Evolutionary conservation across 352 stramenopile species (phyloP), one percentile per base, ranked within the genome.

Genomic region (Pythium rishiriense): DNA sequence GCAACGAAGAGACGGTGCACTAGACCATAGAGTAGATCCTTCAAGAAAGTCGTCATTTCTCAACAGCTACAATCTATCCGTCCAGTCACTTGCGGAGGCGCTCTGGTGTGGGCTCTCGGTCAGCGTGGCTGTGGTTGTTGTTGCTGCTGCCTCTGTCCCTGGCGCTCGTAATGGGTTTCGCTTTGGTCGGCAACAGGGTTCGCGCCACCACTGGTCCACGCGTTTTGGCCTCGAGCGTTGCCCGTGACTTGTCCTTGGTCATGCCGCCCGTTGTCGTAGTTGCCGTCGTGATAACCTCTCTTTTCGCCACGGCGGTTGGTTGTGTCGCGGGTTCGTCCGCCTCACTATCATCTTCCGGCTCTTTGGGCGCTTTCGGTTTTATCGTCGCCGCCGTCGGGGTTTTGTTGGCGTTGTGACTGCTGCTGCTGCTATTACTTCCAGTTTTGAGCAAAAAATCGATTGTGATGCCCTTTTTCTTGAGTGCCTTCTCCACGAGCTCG

Each of bases 401-500:
- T 15, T 58, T 52, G 6, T 0, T 58, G 7, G 49, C 12, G 6
- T 24, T 22, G n/a, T 33, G 1, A 43, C 15, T 46, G 31, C 26
- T 54, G 35, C 37, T 55, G 19, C 21, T 60, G 39, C 12, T 66
- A 21, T 29, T 37, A 14, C 48, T 64, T n/a, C 41, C 45, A 4
- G 73, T 62, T 64, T 79, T 87, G 21, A 89, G 51, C 24, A 89
- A 35, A 42, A 79, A 89, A n/a, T 86, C 80, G 47, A 83, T 71
- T n/a, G 80, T 85, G 64, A 89, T 85, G 3, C 80, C 80, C 15
- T 82, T 82, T n/a, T 75, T 74, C 62, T 77, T 68, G 25, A 89
- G 76, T 15, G 78, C 78, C 4, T 70, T 72, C 50, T 87, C 78
- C 6, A 89, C 33, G 19, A 70, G 58, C 35, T 57, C 68, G 15